Percentiles rank a stretch among this genome's conserved stretches.
phyloP scores from a whole-genome alignment of 1,284 basidiomycete genomes.

The Flammula alnicola region DNA sequence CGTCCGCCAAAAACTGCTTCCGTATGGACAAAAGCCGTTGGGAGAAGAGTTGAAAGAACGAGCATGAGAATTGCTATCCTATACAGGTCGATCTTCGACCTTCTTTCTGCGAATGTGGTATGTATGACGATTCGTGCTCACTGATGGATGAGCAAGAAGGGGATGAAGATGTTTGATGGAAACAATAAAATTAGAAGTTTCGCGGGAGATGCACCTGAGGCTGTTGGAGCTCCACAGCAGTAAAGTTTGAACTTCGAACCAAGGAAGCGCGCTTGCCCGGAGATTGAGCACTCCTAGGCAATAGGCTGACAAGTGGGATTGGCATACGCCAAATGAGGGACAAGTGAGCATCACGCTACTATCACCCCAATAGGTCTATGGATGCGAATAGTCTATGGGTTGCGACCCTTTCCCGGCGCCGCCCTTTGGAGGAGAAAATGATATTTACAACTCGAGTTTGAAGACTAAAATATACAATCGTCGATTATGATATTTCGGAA shows the following conservation, averaged over 20 bases:
- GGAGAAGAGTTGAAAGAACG: no score
- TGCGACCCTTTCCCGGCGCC: no score
- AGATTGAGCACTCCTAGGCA: no score
- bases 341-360: neutral
- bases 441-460: constrained; percentile 18
- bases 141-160: constrained; percentile 14
- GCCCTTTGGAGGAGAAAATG: no score
- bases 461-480: constrained; percentile 15
- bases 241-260: neutral
- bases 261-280: no score
- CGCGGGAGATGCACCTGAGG: constrained; percentile 15
- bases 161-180: constrained; percentile 22
- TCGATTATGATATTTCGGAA: neutral
- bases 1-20: no score
- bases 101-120: neutral
- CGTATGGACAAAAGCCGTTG: no score
- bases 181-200: constrained; percentile 17
- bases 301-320: neutral
- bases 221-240: neutral
- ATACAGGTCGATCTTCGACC: constrained; percentile 6
- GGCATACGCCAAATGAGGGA: neutral
- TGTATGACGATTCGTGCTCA: neutral
- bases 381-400: no score
- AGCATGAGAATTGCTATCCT: neutral
- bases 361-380: no score